Evolutionary conservation across 768 basidiomycete genomes (phyloP).

Genomic region (Lyophyllum semitale): DNA sequence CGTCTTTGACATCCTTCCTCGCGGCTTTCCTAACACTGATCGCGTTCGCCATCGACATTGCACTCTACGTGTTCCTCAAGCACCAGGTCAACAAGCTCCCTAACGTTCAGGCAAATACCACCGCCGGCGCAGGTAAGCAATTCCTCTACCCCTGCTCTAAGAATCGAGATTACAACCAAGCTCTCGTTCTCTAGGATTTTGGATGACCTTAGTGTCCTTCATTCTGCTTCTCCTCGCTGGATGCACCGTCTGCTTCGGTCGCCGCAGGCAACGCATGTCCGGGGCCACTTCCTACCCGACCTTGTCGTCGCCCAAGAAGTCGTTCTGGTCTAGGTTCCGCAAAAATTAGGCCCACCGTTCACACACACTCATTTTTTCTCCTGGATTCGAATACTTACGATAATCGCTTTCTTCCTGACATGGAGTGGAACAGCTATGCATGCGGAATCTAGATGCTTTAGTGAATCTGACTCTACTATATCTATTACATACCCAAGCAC

Average conservation of each 20-base stretch:
- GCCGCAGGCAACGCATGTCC: conserved; percentile 54
- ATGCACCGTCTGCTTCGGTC: conserved; percentile 71
- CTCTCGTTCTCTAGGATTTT: conserved; percentile 53
- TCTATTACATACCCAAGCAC: neutral
- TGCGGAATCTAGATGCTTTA: neutral
- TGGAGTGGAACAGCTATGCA: neutral
- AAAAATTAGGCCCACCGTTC: conserved; percentile 25
- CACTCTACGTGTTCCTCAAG: conserved; percentile 64
- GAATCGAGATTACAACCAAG: neutral
- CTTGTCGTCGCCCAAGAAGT: conserved; percentile 20
- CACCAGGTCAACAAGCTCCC: conserved; percentile 55
- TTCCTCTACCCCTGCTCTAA: neutral
- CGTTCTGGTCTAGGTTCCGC: conserved; percentile 39
- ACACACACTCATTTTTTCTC: neutral
- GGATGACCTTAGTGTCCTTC: conserved; percentile 71
- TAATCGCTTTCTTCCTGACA: neutral
- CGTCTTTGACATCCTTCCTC: conserved; percentile 69
- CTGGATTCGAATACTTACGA: neutral
- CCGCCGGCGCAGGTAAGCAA: conserved; percentile 62
- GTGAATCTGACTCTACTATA: neutral
- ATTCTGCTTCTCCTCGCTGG: conserved; percentile 66
- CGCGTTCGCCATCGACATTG: conserved; percentile 77
- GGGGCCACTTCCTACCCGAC: conserved; percentile 39
- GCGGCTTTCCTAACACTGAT: conserved; percentile 69
- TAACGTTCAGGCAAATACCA: conserved; percentile 45